phyloP scores from a whole-genome alignment of 257 asterid genomes.

The Scutellaria barbata region DNA sequence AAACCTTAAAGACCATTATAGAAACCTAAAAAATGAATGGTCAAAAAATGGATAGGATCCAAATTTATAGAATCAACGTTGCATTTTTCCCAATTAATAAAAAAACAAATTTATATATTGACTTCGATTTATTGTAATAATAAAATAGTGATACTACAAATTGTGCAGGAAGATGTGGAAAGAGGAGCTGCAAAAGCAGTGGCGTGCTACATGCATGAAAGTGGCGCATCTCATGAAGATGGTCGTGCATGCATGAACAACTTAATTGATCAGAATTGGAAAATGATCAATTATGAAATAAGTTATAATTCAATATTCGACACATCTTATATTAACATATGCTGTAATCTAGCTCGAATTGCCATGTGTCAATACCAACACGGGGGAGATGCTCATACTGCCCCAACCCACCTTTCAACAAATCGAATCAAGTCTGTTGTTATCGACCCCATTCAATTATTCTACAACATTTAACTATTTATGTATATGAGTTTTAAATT shows the following conservation, averaged over 20 bases:
- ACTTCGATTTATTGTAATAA: no score
- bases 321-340: conserved; percentile 3
- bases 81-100: no score
- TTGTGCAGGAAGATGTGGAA: conserved; percentile 32
- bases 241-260: neutral
- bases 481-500: no score
- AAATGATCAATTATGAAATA: conserved; percentile 18
- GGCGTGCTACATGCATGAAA: conserved; percentile 40
- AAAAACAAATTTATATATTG: no score
- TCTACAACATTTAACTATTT: no score
- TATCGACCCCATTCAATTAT: conserved; percentile 19
- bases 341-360: conserved; percentile 16
- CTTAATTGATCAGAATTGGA: conserved; percentile 22
- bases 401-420: conserved; percentile 29
- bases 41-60: no score
- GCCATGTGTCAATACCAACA: conserved; percentile 24
- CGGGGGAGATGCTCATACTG: conserved; percentile 37
- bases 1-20: no score
- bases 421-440: conserved; percentile 28
- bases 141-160: no score
- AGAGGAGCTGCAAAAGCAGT: conserved; percentile 33
- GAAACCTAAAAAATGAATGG: no score
- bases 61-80: no score
- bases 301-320: neutral
- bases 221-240: conserved; percentile 29